Evolutionary conservation across 148 eudicot species (phyloP).

Genomic region (Camellia japonica): DNA sequence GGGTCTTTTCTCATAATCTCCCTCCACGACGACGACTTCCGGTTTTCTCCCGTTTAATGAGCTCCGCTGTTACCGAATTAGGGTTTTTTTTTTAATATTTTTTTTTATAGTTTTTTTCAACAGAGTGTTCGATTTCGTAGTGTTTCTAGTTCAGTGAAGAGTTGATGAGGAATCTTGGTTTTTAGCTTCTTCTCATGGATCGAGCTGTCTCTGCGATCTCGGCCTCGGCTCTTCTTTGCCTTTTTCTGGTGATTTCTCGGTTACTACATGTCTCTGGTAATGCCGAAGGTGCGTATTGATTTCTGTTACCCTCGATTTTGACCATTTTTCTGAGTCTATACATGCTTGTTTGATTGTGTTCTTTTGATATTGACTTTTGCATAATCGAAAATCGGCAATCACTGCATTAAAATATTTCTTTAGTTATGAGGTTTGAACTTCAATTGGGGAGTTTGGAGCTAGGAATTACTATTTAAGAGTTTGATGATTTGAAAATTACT

Average conservation of each 20-base stretch:
- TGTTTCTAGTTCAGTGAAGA: background rate
- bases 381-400: no score
- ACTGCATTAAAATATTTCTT: background rate
- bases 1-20: background rate
- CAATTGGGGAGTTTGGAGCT: background rate
- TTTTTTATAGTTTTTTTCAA: background rate
- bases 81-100: background rate
- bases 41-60: background rate
- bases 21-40: background rate
- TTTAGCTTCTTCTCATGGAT: background rate
- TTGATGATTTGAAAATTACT: background rate
- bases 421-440: background rate
- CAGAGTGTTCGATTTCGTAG: background rate
- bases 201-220: background rate
- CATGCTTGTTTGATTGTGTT: constrained; percentile 1
- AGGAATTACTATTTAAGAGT: background rate
- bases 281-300: constrained; percentile 4
- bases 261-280: background rate
- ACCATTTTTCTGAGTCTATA: background rate
- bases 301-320: background rate
- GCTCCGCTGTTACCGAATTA: background rate
- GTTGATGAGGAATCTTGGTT: background rate
- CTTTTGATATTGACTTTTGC: background rate
- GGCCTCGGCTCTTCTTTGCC: constrained; percentile 1
- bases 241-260: background rate